Evolutionary conservation across 1,284 basidiomycete genomes (phyloP).

Genomic region (Malassezia arunalokei): DNA sequence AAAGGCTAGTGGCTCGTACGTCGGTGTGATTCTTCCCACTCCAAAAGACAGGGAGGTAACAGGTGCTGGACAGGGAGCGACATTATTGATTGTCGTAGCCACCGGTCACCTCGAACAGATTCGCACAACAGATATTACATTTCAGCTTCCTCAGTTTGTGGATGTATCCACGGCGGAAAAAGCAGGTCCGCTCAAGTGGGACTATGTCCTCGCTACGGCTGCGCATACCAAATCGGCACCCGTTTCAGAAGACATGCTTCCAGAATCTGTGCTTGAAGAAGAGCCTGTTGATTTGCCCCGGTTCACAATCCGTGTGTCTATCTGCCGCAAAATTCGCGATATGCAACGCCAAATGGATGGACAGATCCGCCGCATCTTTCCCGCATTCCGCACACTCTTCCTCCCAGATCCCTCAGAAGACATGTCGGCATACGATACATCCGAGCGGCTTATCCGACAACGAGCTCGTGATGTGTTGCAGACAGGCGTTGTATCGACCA

Average conservation of each 20-base stretch:
- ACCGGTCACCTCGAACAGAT: conserved; percentile 11
- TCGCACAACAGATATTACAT: conserved; percentile 13
- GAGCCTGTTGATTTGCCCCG: conserved; percentile 11
- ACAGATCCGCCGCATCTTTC: conserved; percentile 8
- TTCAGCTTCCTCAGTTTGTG: conserved; percentile 16
- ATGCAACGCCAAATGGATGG: conserved; percentile 10
- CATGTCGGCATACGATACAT: neutral
- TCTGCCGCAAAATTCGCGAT: conserved; percentile 14
- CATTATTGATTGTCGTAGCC: conserved; percentile 5
- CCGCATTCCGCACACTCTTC: conserved; percentile 13
- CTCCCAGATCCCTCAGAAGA: conserved; percentile 1
- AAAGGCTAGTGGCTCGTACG: neutral
- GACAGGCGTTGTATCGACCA: conserved; percentile 2
- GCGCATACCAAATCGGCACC: neutral
- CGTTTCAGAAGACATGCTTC: neutral
- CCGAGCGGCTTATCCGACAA: neutral
- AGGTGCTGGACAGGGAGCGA: conserved; percentile 1
- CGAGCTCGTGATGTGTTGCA: conserved; percentile 1
- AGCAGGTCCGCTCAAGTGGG: conserved; percentile 13
- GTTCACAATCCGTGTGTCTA: conserved; percentile 3
- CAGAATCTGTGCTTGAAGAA: neutral
- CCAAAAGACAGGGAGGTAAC: conserved; percentile 3
- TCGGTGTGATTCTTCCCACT: conserved; percentile 13
- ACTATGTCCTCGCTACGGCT: conserved; percentile 8
- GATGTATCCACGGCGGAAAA: neutral